Evolutionary conservation across 495 filamentous ascomycete genomes (phyloP).

Genomic region (Pseudoneurospora amorphoporcata): DNA sequence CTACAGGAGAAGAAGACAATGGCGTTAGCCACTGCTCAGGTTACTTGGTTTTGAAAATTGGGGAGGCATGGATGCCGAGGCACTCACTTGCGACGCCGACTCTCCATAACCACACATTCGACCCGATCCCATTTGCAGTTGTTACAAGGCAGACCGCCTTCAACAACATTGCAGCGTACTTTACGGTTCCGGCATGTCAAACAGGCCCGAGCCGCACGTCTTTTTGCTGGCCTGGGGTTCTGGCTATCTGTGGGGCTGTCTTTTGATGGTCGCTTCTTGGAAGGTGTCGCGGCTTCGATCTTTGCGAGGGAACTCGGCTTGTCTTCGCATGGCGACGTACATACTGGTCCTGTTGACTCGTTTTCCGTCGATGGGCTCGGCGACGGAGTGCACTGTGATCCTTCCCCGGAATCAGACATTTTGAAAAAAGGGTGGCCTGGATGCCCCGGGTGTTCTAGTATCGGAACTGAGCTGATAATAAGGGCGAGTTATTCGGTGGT

Average conservation of each 20-base stretch:
- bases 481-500: not conserved
- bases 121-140: conserved; percentile 86
- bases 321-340: conserved; percentile 1
- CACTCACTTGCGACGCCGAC: conserved; percentile 78
- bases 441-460: not conserved
- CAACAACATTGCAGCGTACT: conserved; percentile 89
- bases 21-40: not conserved
- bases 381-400: not conserved
- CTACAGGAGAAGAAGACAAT: not conserved
- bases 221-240: conserved; percentile 43
- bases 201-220: conserved; percentile 79
- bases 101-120: conserved; percentile 80
- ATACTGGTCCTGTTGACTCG: not conserved
- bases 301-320: conserved; percentile 2
- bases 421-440: not conserved
- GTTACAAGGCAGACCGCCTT: conserved; percentile 67
- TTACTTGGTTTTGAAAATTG: not conserved
- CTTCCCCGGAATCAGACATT: not conserved
- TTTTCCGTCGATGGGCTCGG: not conserved
- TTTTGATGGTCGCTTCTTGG: conserved; percentile 25
- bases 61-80: not conserved
- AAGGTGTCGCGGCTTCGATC: conserved; percentile 8
- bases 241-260: conserved; percentile 18
- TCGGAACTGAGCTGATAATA: not conserved
- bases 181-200: conserved; percentile 79